These are phyloP conservation scores for Teunomyces barrocoloradensis DNA, from an alignment of 805 yeast species.

Conservation along the genomic window DNA sequence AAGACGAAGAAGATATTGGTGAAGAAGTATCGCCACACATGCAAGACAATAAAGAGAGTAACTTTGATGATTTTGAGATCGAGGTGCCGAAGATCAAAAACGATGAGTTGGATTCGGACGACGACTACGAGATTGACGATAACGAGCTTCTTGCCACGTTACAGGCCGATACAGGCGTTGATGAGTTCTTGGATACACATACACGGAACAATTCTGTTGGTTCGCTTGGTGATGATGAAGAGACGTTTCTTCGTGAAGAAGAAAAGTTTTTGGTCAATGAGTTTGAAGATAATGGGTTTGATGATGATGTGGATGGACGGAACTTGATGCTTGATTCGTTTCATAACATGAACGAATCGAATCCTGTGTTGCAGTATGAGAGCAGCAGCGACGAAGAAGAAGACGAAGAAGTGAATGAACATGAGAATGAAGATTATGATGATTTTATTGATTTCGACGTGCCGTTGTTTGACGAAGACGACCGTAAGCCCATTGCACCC, in stretches of 20 bases:
- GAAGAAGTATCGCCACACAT: conserved; percentile 15
- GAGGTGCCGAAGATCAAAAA: conserved; percentile 54
- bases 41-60: conserved; percentile 9
- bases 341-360: conserved; percentile 20
- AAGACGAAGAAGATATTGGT: conserved; percentile 17
- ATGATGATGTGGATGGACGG: conserved; percentile 28
- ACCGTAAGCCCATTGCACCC: conserved; percentile 4
- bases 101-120: conserved; percentile 52
- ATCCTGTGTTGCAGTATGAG: conserved; percentile 41
- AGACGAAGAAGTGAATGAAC: conserved; percentile 30
- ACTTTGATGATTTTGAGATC: conserved; percentile 30
- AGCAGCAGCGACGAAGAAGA: conserved; percentile 29
- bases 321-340: conserved; percentile 18
- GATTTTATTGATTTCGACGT: conserved; percentile 38
- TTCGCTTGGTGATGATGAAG: conserved; percentile 33
- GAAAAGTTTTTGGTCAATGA: conserved; percentile 45
- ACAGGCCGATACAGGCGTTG: conserved; percentile 46
- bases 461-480: conserved; percentile 24
- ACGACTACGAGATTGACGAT: conserved; percentile 60
- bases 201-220: conserved; percentile 28
- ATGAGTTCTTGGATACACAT: conserved; percentile 28
- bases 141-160: conserved; percentile 45
- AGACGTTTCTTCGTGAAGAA: conserved; percentile 42
- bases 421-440: conserved; percentile 40
- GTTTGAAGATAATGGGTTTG: conserved; percentile 45